Evolutionary conservation across 768 basidiomycete species (phyloP), one percentile per base, ranked within the genome.

Genomic region (Russula brevipes): DNA sequence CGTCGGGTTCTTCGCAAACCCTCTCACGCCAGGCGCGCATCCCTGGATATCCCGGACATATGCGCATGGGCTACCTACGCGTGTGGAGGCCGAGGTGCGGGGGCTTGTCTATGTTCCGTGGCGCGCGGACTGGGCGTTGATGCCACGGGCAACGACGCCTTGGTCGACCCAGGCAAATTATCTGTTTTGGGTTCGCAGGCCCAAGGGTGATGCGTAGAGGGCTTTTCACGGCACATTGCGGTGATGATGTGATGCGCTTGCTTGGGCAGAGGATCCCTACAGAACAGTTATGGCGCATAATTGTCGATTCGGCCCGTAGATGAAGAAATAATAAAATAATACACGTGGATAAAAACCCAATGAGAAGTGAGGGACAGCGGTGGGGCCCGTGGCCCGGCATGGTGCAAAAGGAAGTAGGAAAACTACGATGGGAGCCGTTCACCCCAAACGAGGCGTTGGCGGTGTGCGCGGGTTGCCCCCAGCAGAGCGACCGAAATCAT

Each of bases 121-220:
- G 68, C 78, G 76, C 19, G 85, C 84, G 1, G 76, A 80, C 47
- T 94, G 91, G 91, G 69, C 76, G 59, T 76, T 94, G n/a, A 82
- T 83, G 61, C 82, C 87, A 5, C 77, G 86, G 17, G 80, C 81
- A 8, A 75, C 74, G 4, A 73, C 71, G 4, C 77, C 78, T 67
- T 73, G 71, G 69, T 69, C 81, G 30, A 79, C 85, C 55, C 74
- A 76, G 39, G 89, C 85, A 71, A 94, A 90, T 70, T 94, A 94
- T 73, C 65, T 94, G 66, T 91, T 94, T 73, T 94, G 92, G 91
- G 87, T 86, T n/a, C 79, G 91, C 31, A 89, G 85, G 66, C 89
- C 91, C 11, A 41, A 54, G 38, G 69, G 31, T 50, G 17, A 52
- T 45, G 17, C 17, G 7, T 49, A 46, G 12, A 30, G 17, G 8